Percentiles rank a stretch among this genome's conserved stretches.
Evolutionary conservation across 2,329 filamentous ascomycete genomes (phyloP).

Genomic region (Trichophaea hybrida): DNA sequence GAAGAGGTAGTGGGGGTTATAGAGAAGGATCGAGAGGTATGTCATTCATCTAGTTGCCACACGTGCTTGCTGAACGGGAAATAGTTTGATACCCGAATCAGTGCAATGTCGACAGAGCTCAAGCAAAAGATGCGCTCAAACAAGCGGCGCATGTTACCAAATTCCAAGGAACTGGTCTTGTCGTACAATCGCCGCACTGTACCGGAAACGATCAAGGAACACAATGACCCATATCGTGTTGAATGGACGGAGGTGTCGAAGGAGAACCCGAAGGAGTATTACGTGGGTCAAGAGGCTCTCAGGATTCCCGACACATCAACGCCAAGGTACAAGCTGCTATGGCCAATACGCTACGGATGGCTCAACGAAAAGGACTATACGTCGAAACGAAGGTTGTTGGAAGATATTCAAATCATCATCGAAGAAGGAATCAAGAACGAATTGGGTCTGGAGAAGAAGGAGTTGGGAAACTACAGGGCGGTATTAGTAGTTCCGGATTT

Average conservation of each 20-base stretch:
- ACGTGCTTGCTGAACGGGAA: conserved; percentile 4
- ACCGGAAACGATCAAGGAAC: conserved; percentile 76
- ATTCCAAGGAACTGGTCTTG: conserved; percentile 86
- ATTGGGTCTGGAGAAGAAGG: conserved; percentile 61
- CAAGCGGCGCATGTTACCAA: conserved; percentile 90
- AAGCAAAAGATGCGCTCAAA: conserved; percentile 83
- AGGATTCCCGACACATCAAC: conserved; percentile 79
- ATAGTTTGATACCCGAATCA: conserved; percentile 51
- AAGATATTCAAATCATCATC: conserved; percentile 76
- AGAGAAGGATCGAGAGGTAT: conserved; percentile 1
- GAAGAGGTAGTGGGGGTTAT: conserved; percentile 51
- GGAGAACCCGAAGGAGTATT: conserved; percentile 56
- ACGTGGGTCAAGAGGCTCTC: conserved; percentile 68
- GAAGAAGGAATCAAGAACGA: conserved; percentile 79
- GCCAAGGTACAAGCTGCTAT: conserved; percentile 81
- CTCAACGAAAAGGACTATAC: conserved; percentile 82
- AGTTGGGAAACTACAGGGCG: conserved; percentile 83
- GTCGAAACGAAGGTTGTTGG: conserved; percentile 62
- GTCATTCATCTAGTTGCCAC: not conserved
- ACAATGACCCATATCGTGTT: conserved; percentile 85
- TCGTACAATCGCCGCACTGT: conserved; percentile 82
- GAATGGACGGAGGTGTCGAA: conserved; percentile 80
- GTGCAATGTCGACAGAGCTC: conserved; percentile 69
- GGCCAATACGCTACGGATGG: conserved; percentile 76
- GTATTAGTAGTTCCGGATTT: conserved; percentile 96